Base-by-base conservation (phyloP, 768 basidiomycete genomes). In the Podaxis sp. region DNA sequence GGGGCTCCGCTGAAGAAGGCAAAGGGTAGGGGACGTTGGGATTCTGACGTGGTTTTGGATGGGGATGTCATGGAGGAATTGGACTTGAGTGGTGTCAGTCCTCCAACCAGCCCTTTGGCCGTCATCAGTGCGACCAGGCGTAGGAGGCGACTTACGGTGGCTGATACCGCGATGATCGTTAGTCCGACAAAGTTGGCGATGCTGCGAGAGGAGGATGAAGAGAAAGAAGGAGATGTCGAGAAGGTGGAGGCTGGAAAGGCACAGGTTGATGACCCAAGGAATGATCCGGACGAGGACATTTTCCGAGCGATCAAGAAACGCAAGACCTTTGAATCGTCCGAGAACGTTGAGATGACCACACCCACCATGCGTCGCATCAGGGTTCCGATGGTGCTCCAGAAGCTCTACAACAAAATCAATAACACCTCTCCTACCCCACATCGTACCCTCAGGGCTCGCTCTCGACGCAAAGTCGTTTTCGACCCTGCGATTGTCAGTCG, bases 91-190 rank as follows among this genome's bases (percentile, higher is more conserved):
- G 36, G 68, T 28, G 66, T 65, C 10, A 74, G 74, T 24, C 76
- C 78, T 13, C 75, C 77, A 0, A 72, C 72, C 12, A 79, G 78
- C 58, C 80, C 79, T 1, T 64, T 79, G 52, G 74, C 74, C 11
- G 69, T 69, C n/a, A 40, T 56, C 4, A 60, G 58, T 26, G 63
- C 71, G 73, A 24, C 64, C 10, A 64, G 70, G 26, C 60, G 68
- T 37, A 69, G 66, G 53, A 69, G 68, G 20, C 38, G 56, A 38
- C 56, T 44, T 28, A 50, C 46, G 61, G n/a, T 63, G 58, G 36
- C 57, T 68, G 22, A 69, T 68, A 6, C 52, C 11, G 20, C 36
- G 36, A 49, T 70, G 12, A 55, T 70, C 17, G 72, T 74, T 3
- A 69, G 68, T 20, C 73, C 77, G 44, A 56, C 54, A 24, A 56